Conservation (phyloP, 2,329 filamentous ascomycete genomes). For the Bipolaris oryzae region DNA sequence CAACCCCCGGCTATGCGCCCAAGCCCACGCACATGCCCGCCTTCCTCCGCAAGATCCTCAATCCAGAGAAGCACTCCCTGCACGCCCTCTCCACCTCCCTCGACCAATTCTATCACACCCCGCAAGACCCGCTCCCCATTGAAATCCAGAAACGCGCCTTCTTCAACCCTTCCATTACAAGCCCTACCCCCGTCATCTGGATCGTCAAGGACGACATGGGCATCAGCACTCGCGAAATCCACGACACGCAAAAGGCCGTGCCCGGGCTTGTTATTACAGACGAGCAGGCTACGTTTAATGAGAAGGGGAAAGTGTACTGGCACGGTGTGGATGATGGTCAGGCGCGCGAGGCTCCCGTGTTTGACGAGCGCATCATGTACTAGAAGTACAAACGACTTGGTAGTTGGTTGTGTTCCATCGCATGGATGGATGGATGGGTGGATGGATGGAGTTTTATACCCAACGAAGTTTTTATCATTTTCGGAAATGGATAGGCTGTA, state of each 20-base stretch:
- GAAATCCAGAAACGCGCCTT: constrained; percentile 52
- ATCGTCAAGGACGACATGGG: constrained; percentile 54
- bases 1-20: constrained; percentile 21
- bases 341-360: constrained; percentile 53
- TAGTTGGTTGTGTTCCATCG: too few relatives aligned
- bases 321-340: constrained; percentile 46
- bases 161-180: constrained; percentile 53
- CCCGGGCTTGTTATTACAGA: constrained; percentile 52
- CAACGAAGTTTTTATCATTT: not conserved
- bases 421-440: too few relatives aligned
- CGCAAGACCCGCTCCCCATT: constrained; percentile 40
- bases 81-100: constrained; percentile 37
- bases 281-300: constrained; percentile 53
- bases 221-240: constrained; percentile 51
- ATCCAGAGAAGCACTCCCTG: constrained; percentile 43
- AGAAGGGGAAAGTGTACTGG: constrained; percentile 54
- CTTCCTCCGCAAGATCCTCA: constrained; percentile 42
- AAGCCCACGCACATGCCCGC: constrained; percentile 37
- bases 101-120: constrained; percentile 41
- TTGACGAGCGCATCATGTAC: constrained; percentile 46
- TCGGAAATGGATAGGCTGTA: too few relatives aligned
- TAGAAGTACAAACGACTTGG: constrained; percentile 17
- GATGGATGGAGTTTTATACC: constrained; percentile 1
- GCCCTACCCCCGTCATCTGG: constrained; percentile 54
- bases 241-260: constrained; percentile 48